Evolutionary conservation across 495 filamentous ascomycete species (phyloP), one percentile per base, ranked within the genome.

Genomic region (Aeminium ludgeri): DNA sequence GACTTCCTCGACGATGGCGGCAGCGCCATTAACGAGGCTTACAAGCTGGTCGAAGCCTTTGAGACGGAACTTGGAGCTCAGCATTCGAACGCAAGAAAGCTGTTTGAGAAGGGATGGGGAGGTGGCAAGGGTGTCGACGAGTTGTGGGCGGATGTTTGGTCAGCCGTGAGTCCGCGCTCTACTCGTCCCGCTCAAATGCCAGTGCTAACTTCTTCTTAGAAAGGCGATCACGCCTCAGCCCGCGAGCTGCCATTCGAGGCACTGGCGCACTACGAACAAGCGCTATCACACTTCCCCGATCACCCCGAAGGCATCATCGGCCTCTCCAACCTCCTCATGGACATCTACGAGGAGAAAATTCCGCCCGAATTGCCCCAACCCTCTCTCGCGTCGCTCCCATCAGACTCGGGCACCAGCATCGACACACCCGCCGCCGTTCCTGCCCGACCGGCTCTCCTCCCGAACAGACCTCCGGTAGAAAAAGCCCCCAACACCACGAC

Each of bases 301-400:
- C 84, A 94, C 55, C 70, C 81, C 1, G 69, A 66, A 19, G 86
- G 84, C 10, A 91, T 78, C 18, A 77, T 95, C 28, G 78, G 76
- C 3, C 65, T 96, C 30, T 83, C 80, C 16, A 82, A 79, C 45
- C 70, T 95, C 19, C 70, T 96, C 6, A 66, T 96, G 38, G 85
- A 93, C 51, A 74, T 86, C n/a, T 89, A 82, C 60, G 68, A 70
- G 42, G 68, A 80, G 53, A 76, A 63, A 36, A 55, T 74, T 15
- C 56, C 66, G 0, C 42, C 63, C 7, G 63, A 73, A 38, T 59
- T 59, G 25, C 40, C 46, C 11, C 27, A 40, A n/a, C 29, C 38
- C 30, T 28, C 30, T 11, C 20, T 46, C 13, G 13, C 36, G 10
- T 20, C 25, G 1, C 1, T n/a, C 10, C 6, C 45, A 7, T 11